Conservation (phyloP, 2,329 filamentous ascomycete species). For the Penicillium sp. region DNA sequence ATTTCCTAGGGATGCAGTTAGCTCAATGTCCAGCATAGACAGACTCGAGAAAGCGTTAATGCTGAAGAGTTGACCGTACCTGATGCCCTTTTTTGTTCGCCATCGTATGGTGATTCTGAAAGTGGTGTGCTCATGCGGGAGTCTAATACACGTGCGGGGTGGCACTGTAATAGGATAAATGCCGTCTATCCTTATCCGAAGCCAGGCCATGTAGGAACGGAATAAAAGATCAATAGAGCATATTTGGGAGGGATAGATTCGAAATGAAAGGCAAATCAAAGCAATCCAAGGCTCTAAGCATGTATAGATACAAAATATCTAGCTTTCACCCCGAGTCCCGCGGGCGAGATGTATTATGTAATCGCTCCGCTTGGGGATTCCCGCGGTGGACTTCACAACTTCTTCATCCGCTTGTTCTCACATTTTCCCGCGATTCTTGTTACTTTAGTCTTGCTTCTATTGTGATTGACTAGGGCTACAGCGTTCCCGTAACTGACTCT, state of each 20-base stretch:
- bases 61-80: conserved; percentile 50
- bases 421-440: neutral
- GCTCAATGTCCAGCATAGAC: conserved; percentile 1
- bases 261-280: neutral
- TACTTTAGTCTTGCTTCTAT: neutral
- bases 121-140: conserved; percentile 16
- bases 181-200: conserved; percentile 12
- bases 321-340: neutral
- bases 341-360: conserved; percentile 13
- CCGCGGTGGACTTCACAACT: conserved; percentile 17
- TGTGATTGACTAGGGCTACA: neutral
- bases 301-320: neutral
- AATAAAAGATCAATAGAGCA: conserved; percentile 2
- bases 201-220: conserved; percentile 14
- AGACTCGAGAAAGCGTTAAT: neutral
- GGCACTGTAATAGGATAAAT: conserved; percentile 12
- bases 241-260: neutral
- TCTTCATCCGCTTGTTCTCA: conserved; percentile 9
- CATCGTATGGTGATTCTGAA: conserved; percentile 28
- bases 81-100: conserved; percentile 62
- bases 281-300: neutral
- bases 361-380: conserved; percentile 14
- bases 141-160: conserved; percentile 22
- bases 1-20: conserved; percentile 69
- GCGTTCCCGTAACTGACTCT: neutral